Percentiles rank a stretch among this genome's conserved stretches.
These are phyloP conservation scores for Pseudogymnoascus sp. DNA, from an alignment of 2,329 filamentous ascomycete species.

Conservation along the genomic window DNA sequence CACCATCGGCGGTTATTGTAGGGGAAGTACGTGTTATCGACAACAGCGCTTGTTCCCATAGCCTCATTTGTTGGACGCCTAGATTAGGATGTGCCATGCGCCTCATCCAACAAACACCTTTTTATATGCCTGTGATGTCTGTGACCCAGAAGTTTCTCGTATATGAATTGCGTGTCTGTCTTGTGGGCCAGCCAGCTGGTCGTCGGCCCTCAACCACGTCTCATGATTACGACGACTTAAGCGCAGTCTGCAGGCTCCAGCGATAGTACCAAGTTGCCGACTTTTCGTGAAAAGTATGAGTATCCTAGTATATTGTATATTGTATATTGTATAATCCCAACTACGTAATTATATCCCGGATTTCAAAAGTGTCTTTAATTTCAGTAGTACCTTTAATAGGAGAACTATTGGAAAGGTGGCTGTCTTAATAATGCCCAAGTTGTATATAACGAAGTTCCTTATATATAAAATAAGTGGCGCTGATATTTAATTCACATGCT, in stretches of 20 bases:
- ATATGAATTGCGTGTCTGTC: background rate
- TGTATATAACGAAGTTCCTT: too few relatives aligned
- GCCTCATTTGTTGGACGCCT: background rate
- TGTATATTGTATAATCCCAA: too few relatives aligned
- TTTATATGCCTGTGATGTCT: background rate
- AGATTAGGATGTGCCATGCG: background rate
- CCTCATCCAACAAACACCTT: slow-evolving; percentile 5
- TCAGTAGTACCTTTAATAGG: too few relatives aligned
- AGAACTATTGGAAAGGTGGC: too few relatives aligned
- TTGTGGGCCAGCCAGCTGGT: background rate
- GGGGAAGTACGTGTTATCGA: background rate
- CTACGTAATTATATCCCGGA: too few relatives aligned
- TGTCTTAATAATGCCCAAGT: too few relatives aligned
- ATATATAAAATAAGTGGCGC: too few relatives aligned
- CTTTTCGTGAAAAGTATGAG: too few relatives aligned
- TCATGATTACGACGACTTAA: slow-evolving; percentile 11
- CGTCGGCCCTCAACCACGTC: background rate
- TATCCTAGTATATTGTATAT: too few relatives aligned
- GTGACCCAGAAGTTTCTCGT: background rate
- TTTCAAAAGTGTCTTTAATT: too few relatives aligned
- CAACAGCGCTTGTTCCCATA: background rate
- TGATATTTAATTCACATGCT: too few relatives aligned
- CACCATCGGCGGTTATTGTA: background rate
- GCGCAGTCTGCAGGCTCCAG: slow-evolving; percentile 2
- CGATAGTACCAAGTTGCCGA: too few relatives aligned